These are phyloP conservation scores for Carex scoparia DNA, from an alignment of 176 grass and related monocot genomes.

Conservation along the genomic window DNA sequence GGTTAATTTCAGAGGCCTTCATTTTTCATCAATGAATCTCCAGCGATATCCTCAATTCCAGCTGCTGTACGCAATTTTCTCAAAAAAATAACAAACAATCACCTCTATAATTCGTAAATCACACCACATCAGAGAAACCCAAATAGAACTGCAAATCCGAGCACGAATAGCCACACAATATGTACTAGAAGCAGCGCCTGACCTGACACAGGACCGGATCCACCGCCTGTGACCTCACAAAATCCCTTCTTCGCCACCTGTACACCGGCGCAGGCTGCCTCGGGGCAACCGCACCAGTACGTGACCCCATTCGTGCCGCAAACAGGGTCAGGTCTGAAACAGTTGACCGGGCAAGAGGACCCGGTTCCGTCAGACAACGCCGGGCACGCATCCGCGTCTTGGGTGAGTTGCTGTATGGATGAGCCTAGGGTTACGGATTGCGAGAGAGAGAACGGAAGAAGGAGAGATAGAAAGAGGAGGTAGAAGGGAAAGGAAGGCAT, in stretches of 20 bases:
- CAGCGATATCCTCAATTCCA: not conserved
- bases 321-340: constrained; percentile 82
- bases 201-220: constrained; percentile 55
- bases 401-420: not conserved
- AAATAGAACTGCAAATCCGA: constrained; percentile 73
- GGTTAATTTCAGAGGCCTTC: not conserved
- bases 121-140: constrained; percentile 54
- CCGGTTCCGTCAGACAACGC: constrained; percentile 26
- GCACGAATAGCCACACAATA: constrained; percentile 91
- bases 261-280: constrained; percentile 73
- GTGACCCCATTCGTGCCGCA: constrained; percentile 72
- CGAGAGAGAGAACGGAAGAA: constrained; percentile 28
- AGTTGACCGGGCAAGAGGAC: constrained; percentile 51
- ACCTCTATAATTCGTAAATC: not conserved
- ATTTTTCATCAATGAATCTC: not conserved
- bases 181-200: constrained; percentile 83
- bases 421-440: constrained; percentile 46
- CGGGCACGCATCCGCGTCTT: constrained; percentile 39
- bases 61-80: not conserved
- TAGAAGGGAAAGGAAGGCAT: constrained; percentile 31
- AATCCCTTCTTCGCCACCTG: constrained; percentile 57
- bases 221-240: constrained; percentile 63
- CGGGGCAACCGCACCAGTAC: constrained; percentile 82
- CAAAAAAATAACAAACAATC: constrained; percentile 2
- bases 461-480: constrained; percentile 25